These are phyloP conservation scores for Xylaria arbuscula DNA, from an alignment of 2,329 filamentous ascomycete species.

Conservation along the genomic window DNA sequence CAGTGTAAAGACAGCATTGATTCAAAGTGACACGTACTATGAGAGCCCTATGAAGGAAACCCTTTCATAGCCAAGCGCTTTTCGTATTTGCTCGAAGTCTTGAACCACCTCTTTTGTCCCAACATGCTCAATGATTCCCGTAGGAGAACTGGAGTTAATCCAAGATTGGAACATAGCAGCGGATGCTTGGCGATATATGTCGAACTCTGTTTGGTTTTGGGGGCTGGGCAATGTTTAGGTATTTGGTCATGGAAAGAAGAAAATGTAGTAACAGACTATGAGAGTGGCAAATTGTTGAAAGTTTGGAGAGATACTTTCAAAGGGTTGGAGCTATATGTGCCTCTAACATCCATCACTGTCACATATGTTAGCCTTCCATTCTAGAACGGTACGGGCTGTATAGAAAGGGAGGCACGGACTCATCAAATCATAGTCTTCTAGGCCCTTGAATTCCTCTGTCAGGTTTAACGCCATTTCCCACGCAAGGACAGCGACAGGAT, in stretches of 20 bases:
- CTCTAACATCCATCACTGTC: neutral
- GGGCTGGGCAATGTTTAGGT: neutral
- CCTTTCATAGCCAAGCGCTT: neutral
- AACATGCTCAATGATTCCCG: neutral
- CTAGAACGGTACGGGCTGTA: neutral
- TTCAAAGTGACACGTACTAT: neutral
- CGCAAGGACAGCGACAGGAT: neutral
- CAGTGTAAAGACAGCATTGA: neutral
- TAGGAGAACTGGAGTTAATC: neutral
- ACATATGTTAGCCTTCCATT: neutral
- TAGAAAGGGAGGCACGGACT: neutral
- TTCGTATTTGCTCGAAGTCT: neutral
- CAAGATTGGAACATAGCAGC: neutral
- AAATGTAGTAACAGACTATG: neutral
- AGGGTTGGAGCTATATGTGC: conserved; percentile 1
- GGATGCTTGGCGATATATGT: neutral
- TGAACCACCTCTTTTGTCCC: neutral
- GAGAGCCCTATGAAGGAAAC: neutral
- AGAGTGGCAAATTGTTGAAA: neutral
- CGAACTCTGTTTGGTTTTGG: neutral
- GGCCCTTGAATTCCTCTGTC: neutral
- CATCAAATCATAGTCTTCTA: conserved; percentile 1
- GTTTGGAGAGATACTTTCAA: neutral
- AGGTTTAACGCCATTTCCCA: neutral
- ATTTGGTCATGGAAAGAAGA: neutral